These are phyloP conservation scores for Pichia heedii DNA, from an alignment of 805 yeast species.

Conservation along the genomic window DNA sequence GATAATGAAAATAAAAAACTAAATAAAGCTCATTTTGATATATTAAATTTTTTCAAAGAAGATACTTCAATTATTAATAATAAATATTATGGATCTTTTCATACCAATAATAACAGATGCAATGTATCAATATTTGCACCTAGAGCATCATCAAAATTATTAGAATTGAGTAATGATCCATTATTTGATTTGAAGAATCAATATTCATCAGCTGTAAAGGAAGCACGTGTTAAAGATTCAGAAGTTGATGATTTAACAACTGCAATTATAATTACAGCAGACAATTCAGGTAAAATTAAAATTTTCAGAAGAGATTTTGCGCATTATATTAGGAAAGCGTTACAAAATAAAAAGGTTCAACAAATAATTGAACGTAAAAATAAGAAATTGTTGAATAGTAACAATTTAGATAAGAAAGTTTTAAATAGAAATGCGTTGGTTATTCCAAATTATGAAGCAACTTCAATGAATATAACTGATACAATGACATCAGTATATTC, in stretches of 20 bases:
- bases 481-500: conserved; percentile 6
- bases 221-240: conserved; percentile 7
- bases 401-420: conserved; percentile 1
- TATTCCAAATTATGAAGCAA: conserved; percentile 3
- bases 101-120: conserved; percentile 65
- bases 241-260: conserved; percentile 29
- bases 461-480: conserved; percentile 2
- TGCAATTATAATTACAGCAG: conserved; percentile 65
- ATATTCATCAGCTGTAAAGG: conserved; percentile 4
- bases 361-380: conserved; percentile 3
- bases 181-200: conserved; percentile 49
- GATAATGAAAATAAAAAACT: conserved; percentile 16
- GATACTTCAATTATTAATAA: conserved; percentile 38
- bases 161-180: conserved; percentile 71
- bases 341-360: conserved; percentile 11
- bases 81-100: conserved; percentile 58
- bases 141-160: conserved; percentile 46
- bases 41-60: conserved; percentile 20
- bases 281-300: conserved; percentile 60
- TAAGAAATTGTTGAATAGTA: neutral
- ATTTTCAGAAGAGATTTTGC: conserved; percentile 79
- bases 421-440: conserved; percentile 4
- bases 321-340: conserved; percentile 30
- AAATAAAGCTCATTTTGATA: conserved; percentile 7
- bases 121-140: conserved; percentile 80